Percentiles rank a stretch among this genome's conserved stretches.
Conservation (phyloP, 805 yeast species). For the Nakazawaea wickerhamii region DNA sequence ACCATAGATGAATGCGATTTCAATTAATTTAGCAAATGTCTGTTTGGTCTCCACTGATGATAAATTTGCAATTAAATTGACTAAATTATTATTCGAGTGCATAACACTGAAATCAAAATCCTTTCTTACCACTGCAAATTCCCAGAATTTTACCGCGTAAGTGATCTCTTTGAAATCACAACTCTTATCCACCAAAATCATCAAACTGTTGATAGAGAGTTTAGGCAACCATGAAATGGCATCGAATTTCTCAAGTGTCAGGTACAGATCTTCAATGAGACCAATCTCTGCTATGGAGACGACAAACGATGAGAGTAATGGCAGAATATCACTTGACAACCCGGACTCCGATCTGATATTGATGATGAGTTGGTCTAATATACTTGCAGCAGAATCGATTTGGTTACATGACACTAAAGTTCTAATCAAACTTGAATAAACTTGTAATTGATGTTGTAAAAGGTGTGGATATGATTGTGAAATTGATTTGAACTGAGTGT, state of each 20-base stretch:
- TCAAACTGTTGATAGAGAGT: conserved; percentile 22
- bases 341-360: conserved; percentile 32
- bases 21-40: conserved; percentile 20
- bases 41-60: conserved; percentile 12
- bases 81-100: conserved; percentile 7
- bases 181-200: conserved; percentile 21
- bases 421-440: conserved; percentile 48
- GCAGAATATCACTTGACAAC: conserved; percentile 10
- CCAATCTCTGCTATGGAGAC: conserved; percentile 22
- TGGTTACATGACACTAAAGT: conserved; percentile 49
- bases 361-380: conserved; percentile 49
- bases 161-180: conserved; percentile 19
- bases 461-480: conserved; percentile 7
- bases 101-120: conserved; percentile 23
- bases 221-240: conserved; percentile 29
- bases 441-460: conserved; percentile 33
- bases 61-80: conserved; percentile 8
- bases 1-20: conserved; percentile 17
- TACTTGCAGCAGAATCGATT: conserved; percentile 43
- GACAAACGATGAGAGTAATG: conserved; percentile 23
- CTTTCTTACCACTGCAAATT: conserved; percentile 24
- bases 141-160: conserved; percentile 25
- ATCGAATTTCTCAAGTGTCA: conserved; percentile 23
- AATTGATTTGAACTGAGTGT: conserved; percentile 30
- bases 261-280: conserved; percentile 21